Evolutionary conservation across 768 basidiomycete genomes (phyloP), one percentile per base, ranked within the genome.

Genomic region (Hygrocybe coccinea): DNA sequence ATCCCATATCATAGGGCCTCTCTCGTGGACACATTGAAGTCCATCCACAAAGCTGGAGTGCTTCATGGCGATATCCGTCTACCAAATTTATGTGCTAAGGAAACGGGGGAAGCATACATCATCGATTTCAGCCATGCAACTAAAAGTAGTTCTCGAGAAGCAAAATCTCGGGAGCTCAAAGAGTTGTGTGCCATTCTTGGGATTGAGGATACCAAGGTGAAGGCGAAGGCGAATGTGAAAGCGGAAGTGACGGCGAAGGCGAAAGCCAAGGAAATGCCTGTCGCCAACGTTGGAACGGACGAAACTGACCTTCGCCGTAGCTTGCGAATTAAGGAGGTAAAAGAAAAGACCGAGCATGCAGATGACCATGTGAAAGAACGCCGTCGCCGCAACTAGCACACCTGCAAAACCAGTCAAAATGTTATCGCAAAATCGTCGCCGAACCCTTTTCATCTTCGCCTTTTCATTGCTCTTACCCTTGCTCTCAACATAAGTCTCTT

Each of bases 121-220:
- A 64, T 65, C 24, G 69, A 70, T 54, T 69, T 70, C 50, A 66
- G 68, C 48, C 49, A 50, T 14, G n/a, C 49, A 29, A 35, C 11
- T 3, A 50, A 8, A 29, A n/a, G 33, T 22, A 14, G 14, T 22
- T 50, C 49, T 17, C n/a, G 25, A 15, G 29, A n/a, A 8, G 14
- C 14, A 22, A 50, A 14, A 25, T 14, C 19, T n/a, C 25, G 34
- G 4, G 49, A 50, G 21, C 15, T 19, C 29, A 15, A 10, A 17
- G 17, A 50, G 29, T 36, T 50, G 24, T n/a, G 15, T 50, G 24
- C 11, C n/a, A 29, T 50, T 33, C 33, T 50, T 11, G 49, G 29
- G 12, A 50, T 41, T 15, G 5, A 41, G 19, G 39, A 41, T 19
- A 41, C 39, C 39, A 41, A 14, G 19, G 15, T 10, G 39, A 14